phyloP scores from a whole-genome alignment of 441 rosid genomes.

The Syzygium syzygioides region DNA sequence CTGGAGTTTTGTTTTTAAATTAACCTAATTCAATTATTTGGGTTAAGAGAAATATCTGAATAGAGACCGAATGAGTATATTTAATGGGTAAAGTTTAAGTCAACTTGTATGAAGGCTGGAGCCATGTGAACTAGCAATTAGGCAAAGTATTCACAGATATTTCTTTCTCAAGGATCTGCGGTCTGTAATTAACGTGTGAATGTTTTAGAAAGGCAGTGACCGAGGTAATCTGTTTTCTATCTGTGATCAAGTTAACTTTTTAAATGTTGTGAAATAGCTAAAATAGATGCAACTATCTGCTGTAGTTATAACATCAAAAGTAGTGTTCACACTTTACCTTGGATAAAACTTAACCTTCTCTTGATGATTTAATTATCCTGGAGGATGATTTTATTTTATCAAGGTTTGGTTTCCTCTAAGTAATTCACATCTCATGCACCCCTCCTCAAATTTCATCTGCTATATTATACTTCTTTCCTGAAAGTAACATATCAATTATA shows the following conservation, averaged over 20 bases:
- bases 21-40: neutral
- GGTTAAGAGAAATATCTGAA: neutral
- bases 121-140: neutral
- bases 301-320: neutral
- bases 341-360: neutral
- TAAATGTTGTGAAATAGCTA: neutral
- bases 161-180: neutral
- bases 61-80: neutral
- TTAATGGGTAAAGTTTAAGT: neutral
- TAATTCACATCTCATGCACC: neutral
- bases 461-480: neutral
- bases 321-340: neutral
- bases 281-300: neutral
- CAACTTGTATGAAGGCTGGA: neutral
- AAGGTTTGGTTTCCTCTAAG: neutral
- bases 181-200: neutral
- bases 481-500: constrained; percentile 1
- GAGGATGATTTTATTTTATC: neutral
- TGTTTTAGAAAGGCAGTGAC: neutral
- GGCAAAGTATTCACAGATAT: neutral
- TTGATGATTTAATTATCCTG: neutral
- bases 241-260: neutral
- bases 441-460: neutral
- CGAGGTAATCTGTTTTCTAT: neutral
- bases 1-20: neutral